Conservation (phyloP, 2,329 filamentous ascomycete genomes). For the Pyrenochaeta sp. region DNA sequence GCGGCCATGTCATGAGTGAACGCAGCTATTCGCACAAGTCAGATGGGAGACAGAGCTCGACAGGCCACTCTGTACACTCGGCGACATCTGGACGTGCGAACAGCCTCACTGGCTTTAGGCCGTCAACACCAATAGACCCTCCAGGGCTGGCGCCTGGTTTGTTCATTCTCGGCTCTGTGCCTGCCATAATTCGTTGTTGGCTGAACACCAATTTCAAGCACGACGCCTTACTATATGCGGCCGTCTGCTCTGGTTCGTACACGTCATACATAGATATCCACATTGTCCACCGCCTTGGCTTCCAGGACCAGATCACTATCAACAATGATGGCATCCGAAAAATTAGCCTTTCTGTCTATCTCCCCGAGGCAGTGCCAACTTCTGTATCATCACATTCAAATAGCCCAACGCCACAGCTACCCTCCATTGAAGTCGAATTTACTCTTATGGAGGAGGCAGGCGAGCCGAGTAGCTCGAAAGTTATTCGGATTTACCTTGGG, state of each 20-base stretch:
- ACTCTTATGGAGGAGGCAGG: conserved; percentile 70
- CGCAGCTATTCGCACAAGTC: conserved; percentile 93
- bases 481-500: conserved; percentile 86
- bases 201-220: conserved; percentile 90
- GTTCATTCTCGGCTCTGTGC: conserved; percentile 86
- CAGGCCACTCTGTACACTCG: conserved; percentile 83
- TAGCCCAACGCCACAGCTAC: conserved; percentile 80
- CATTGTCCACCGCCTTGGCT: conserved; percentile 76
- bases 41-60: conserved; percentile 91
- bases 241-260: conserved; percentile 90
- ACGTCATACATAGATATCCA: conserved; percentile 81
- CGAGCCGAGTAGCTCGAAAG: conserved; percentile 61
- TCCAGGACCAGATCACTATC: conserved; percentile 71
- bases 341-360: conserved; percentile 82
- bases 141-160: conserved; percentile 83
- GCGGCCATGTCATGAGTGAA: conserved; percentile 83
- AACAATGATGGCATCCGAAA: conserved; percentile 71
- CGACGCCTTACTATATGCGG: conserved; percentile 86
- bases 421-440: conserved; percentile 81
- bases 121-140: conserved; percentile 79
- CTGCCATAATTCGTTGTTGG: conserved; percentile 96
- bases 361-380: conserved; percentile 87
- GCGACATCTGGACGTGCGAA: conserved; percentile 82
- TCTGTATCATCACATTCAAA: conserved; percentile 76
- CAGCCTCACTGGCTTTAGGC: conserved; percentile 71